A percentile compares a stretch with the other conserved stretches of the same genome.
phyloP scores from a whole-genome alignment of 306 rosid species.

The Carpinus fangiana region DNA sequence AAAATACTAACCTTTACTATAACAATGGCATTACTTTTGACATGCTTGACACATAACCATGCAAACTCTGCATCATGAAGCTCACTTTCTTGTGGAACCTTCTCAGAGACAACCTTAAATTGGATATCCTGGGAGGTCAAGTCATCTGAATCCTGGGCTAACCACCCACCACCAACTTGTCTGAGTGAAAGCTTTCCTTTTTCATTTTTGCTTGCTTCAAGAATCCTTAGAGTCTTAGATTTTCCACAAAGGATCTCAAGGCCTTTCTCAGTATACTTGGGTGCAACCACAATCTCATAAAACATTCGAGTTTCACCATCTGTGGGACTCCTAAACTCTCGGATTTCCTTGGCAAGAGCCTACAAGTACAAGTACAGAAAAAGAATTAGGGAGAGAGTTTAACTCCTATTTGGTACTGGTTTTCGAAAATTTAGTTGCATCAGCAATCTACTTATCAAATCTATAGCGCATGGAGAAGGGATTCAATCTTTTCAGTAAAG shows the following conservation, averaged over 20 bases:
- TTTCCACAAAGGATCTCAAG: slow-evolving; percentile 85
- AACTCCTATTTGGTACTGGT: background rate
- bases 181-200: slow-evolving; percentile 87
- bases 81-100: slow-evolving; percentile 57
- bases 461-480: background rate
- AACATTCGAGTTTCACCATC: slow-evolving; percentile 95
- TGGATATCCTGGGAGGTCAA: slow-evolving; percentile 66
- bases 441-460: background rate
- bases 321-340: slow-evolving; percentile 89
- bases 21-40: slow-evolving; percentile 92
- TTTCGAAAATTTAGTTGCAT: background rate
- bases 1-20: slow-evolving; percentile 65
- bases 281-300: slow-evolving; percentile 97
- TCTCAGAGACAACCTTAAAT: slow-evolving; percentile 59
- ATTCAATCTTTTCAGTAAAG: background rate
- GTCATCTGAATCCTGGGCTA: slow-evolving; percentile 90
- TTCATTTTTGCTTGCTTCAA: slow-evolving; percentile 68
- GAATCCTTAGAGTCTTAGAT: slow-evolving; percentile 82
- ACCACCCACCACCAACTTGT: slow-evolving; percentile 97
- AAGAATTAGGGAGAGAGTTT: background rate
- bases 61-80: slow-evolving; percentile 82
- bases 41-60: slow-evolving; percentile 91
- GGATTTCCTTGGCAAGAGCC: slow-evolving; percentile 87
- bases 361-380: slow-evolving; percentile 21
- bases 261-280: slow-evolving; percentile 77